Base-by-base conservation (phyloP, 352 stramenopile species). In the Phytophthora melonis region DNA sequence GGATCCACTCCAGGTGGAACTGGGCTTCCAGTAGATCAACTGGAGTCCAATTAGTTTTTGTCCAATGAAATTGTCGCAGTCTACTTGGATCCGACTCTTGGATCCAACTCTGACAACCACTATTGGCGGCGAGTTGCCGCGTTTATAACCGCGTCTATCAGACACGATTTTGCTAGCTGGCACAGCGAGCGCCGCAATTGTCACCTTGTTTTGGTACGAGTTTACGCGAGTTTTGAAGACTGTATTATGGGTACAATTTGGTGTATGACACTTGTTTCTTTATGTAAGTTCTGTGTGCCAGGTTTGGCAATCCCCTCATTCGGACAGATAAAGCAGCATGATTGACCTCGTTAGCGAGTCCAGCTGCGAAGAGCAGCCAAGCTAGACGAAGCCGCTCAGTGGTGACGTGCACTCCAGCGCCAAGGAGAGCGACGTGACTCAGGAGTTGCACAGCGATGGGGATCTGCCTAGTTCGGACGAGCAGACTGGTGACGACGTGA, bases 41-140 rank as follows among this genome's bases (percentile, higher is more conserved):
- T 47, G 39, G 39, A 47, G 3, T 47, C 39, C 39, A 47, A 13
- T 47, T 13, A 47, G 6, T 47, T 47, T 47, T 16, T 47, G 39
- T 47, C 39, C 39, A 47, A 47, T 47, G 39, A 47, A 47, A 47
- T 47, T 47, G n/a, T 47, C 39, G 39, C n/a, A n/a, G 39, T 19
- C 39, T 47, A 47, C 39, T 47, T 47, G 39, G 39, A 47, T 47
- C 6, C 39, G 39, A 9, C 39, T 47, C 39, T 30, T 30, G 25
- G 25, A 30, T 30, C 25, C n/a, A n/a, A n/a, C n/a, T n/a, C n/a
- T n/a, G n/a, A n/a, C n/a, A n/a, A n/a, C n/a, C n/a, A n/a, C n/a
- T n/a, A n/a, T 43, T 43, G 34, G 34, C 34, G 34, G 11, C 34
- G 34, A 43, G 8, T 43, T 6, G 34, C 34, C 34, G 34, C 34